Conservation (phyloP, 257 asterid genomes). For the Solanum tacnaense region DNA sequence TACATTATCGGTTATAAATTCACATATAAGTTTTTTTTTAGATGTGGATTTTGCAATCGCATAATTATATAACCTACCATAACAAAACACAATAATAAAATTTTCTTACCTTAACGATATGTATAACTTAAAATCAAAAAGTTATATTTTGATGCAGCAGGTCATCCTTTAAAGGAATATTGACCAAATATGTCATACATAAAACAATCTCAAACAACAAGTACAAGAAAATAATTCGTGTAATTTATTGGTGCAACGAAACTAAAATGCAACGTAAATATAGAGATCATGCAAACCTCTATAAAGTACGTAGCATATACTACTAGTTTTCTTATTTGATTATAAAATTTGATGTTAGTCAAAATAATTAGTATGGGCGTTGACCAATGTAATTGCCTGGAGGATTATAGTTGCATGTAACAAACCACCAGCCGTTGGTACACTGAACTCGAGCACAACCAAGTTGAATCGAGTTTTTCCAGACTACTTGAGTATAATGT, state of each 20-base stretch:
- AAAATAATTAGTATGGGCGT: constrained; percentile 5
- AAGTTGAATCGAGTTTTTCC: constrained; percentile 9
- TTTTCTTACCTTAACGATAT: not conserved
- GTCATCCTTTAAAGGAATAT: not conserved
- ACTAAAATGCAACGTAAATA: not conserved
- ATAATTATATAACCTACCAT: not conserved
- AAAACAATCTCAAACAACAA: not conserved
- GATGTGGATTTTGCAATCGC: not conserved
- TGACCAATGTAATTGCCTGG: constrained; percentile 13
- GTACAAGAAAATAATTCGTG: not conserved
- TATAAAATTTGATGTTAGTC: not conserved
- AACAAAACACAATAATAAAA: not conserved
- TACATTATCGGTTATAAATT: not conserved
- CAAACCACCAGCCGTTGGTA: constrained; percentile 7
- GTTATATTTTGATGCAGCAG: not conserved
- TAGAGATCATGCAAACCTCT: not conserved
- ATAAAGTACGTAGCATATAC: not conserved
- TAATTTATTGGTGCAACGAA: not conserved
- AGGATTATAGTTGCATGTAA: constrained; percentile 21
- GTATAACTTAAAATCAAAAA: too few relatives aligned
- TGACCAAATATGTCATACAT: not conserved
- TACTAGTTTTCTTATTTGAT: not conserved
- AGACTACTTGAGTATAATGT: constrained; percentile 35
- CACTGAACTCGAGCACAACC: constrained; percentile 33
- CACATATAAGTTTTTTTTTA: not conserved